A percentile compares a stretch with the other conserved stretches of the same genome.
Conservation (phyloP, 116 monocot genomes). For the Thalassia testudinum region DNA sequence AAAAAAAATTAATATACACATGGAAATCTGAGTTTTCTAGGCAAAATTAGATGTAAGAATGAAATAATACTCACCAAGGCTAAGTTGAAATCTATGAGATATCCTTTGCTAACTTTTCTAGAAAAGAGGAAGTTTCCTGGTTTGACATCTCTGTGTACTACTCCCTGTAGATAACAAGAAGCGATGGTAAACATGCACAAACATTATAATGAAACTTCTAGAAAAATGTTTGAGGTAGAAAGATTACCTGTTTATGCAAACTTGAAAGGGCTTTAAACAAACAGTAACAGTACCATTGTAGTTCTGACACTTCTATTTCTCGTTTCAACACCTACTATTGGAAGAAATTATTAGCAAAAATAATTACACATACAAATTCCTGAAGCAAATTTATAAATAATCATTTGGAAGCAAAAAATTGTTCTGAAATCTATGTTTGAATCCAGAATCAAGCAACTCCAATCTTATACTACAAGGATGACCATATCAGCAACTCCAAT, state of each 20-base stretch:
- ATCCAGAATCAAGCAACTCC: too few relatives aligned
- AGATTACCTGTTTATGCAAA: conserved; percentile 77
- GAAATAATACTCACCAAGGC: conserved; percentile 46
- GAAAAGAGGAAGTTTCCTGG: conserved; percentile 93
- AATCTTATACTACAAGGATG: too few relatives aligned
- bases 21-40: not conserved
- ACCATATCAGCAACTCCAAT: too few relatives aligned
- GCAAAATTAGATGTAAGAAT: not conserved
- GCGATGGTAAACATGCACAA: not conserved
- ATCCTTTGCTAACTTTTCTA: conserved; percentile 68
- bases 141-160: conserved; percentile 88
- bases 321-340: conserved; percentile 47
- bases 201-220: not conserved
- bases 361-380: too few relatives aligned
- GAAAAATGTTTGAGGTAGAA: not conserved
- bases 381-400: too few relatives aligned
- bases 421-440: too few relatives aligned
- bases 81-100: conserved; percentile 95
- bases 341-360: conserved; percentile 4
- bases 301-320: conserved; percentile 56
- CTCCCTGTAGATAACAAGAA: conserved; percentile 34
- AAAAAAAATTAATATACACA: not conserved
- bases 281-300: conserved; percentile 86
- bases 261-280: conserved; percentile 85
- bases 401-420: too few relatives aligned